These are phyloP conservation scores for Syzygium jambos DNA, from an alignment of 345 rosid genomes.

Conservation along the genomic window DNA sequence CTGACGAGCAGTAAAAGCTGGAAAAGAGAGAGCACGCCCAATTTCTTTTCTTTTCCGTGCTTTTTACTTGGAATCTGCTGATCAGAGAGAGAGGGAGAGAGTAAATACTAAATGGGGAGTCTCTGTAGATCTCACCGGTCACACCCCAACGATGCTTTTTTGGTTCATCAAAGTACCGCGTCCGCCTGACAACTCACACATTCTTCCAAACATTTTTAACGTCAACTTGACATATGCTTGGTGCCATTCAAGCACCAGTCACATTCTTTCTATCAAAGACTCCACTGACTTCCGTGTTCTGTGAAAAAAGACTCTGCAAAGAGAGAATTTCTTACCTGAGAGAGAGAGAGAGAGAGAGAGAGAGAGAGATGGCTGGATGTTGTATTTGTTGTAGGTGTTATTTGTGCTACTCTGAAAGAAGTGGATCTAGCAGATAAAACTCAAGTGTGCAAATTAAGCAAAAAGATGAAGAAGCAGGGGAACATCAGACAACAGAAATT, in stretches of 20 bases:
- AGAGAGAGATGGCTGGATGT: background rate
- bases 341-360: background rate
- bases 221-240: background rate
- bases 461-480: background rate
- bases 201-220: background rate
- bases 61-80: background rate
- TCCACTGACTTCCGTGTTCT: background rate
- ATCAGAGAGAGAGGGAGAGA: background rate
- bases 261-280: background rate
- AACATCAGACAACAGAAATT: background rate
- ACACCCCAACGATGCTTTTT: background rate
- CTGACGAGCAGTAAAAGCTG: background rate
- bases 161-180: background rate
- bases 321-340: background rate
- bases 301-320: background rate
- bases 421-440: background rate
- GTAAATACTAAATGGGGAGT: background rate
- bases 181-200: constrained; percentile 1
- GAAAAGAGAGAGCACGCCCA: background rate
- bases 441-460: background rate
- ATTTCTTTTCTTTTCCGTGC: background rate
- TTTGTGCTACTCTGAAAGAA: background rate
- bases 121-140: background rate
- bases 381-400: background rate
- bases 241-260: background rate